A percentile compares a stretch with the other conserved stretches of the same genome.
Evolutionary conservation across 768 basidiomycete species (phyloP).

Genomic region (Cystofilobasidium bisporidii): DNA sequence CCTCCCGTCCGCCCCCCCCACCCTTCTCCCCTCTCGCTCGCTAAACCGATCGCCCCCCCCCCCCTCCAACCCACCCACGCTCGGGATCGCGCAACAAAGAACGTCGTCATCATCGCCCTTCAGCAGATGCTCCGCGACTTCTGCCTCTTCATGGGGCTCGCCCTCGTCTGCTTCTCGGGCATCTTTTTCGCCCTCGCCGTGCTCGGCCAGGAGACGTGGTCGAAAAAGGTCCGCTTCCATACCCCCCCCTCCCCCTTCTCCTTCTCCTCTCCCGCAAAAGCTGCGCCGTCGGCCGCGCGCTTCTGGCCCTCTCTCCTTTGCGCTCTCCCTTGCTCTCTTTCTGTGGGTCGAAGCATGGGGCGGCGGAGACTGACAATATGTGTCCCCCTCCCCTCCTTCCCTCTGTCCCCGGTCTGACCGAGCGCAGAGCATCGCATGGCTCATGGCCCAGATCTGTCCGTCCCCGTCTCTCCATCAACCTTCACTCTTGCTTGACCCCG

Average conservation of each 20-base stretch:
- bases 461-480: slow-evolving; percentile 49
- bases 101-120: slow-evolving; percentile 24
- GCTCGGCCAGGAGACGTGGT: slow-evolving; percentile 42
- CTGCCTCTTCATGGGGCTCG: slow-evolving; percentile 66
- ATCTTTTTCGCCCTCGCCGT: slow-evolving; percentile 52
- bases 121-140: slow-evolving; percentile 40
- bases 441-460: slow-evolving; percentile 68
- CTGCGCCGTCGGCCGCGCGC: too few relatives aligned
- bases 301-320: too few relatives aligned
- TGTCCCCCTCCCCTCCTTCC: too few relatives aligned
- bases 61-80: too few relatives aligned
- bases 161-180: slow-evolving; percentile 71
- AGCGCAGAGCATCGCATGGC: slow-evolving; percentile 59
- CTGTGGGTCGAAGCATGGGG: too few relatives aligned
- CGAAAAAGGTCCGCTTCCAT: slow-evolving; percentile 10
- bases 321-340: too few relatives aligned
- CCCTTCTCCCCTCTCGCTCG: too few relatives aligned
- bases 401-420: neutral
- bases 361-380: too few relatives aligned
- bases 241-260: too few relatives aligned
- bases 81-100: neutral
- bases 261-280: too few relatives aligned
- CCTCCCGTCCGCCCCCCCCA: neutral
- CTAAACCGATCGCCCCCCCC: too few relatives aligned
- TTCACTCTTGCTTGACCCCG: too few relatives aligned